Conservation (phyloP, 2,329 filamentous ascomycete genomes). For the Penicillium expansum region DNA sequence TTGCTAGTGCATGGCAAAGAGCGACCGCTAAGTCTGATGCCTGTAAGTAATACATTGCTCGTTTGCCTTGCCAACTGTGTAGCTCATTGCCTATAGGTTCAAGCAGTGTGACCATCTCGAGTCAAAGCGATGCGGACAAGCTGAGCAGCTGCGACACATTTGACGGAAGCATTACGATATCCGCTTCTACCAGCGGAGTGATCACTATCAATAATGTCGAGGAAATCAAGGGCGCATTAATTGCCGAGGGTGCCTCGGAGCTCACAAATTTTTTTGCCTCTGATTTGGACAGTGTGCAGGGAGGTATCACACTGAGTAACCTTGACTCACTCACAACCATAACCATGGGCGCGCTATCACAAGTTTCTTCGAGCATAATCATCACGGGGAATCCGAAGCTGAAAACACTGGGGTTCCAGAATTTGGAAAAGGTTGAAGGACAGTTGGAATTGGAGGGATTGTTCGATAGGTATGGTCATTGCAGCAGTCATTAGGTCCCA, state of each 20-base stretch:
- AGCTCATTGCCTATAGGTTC: slow-evolving; percentile 30
- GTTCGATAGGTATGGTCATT: slow-evolving; percentile 22
- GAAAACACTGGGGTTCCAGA: slow-evolving; percentile 17
- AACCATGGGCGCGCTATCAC: slow-evolving; percentile 17
- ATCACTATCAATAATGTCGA: slow-evolving; percentile 43
- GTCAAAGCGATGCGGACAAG: slow-evolving; percentile 30
- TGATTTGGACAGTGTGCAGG: slow-evolving; percentile 22
- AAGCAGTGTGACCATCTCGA: slow-evolving; percentile 46
- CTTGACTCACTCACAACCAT: slow-evolving; percentile 22
- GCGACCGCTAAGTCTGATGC: slow-evolving; percentile 6
- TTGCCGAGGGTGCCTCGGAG: slow-evolving; percentile 14
- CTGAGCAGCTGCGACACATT: slow-evolving; percentile 40
- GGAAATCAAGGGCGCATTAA: slow-evolving; percentile 25
- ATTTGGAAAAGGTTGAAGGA: slow-evolving; percentile 27
- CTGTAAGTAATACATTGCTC: slow-evolving; percentile 2
- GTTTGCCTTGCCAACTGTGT: neutral
- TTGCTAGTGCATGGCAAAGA: slow-evolving; percentile 10
- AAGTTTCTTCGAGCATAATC: slow-evolving; percentile 18
- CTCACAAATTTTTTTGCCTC: slow-evolving; percentile 18
- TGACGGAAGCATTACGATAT: slow-evolving; percentile 40
- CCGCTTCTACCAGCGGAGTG: slow-evolving; percentile 38
- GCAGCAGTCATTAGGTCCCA: neutral
- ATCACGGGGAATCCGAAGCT: slow-evolving; percentile 24
- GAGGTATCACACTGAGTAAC: slow-evolving; percentile 18
- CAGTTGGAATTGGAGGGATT: slow-evolving; percentile 21